Conservation (phyloP, 2,329 filamentous ascomycete species). For the Aspergillus versicolor region DNA sequence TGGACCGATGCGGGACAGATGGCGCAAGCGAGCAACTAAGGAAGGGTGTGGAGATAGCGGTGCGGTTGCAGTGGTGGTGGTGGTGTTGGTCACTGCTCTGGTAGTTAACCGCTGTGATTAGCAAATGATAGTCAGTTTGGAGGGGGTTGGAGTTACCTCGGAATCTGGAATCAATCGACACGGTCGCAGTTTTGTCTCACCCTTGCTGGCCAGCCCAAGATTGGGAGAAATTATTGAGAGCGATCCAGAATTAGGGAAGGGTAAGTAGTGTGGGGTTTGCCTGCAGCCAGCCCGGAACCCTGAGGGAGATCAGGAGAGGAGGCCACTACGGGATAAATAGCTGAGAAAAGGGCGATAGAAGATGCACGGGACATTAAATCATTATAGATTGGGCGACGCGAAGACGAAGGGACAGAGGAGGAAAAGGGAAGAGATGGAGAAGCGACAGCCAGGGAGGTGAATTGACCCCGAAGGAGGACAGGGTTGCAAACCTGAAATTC, state of each 20-base stretch:
- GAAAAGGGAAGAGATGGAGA: background rate
- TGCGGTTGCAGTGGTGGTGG: conserved; percentile 1
- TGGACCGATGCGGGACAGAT: conserved; percentile 28
- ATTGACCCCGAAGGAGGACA: background rate
- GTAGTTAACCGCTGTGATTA: conserved; percentile 8
- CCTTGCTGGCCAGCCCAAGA: conserved; percentile 18
- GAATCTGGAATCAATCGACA: background rate
- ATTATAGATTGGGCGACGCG: background rate
- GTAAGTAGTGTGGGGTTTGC: conserved; percentile 23
- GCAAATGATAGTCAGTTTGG: background rate
- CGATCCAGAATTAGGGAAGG: conserved; percentile 13
- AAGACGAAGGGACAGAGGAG: conserved; percentile 12
- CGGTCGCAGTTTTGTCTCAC: conserved; percentile 3
- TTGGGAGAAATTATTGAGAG: conserved; percentile 6
- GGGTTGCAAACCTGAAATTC: conserved; percentile 12
- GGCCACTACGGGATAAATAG: background rate
- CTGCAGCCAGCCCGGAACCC: conserved; percentile 30
- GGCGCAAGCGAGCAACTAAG: conserved; percentile 27
- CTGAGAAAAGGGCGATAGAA: background rate
- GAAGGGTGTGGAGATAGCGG: conserved; percentile 19
- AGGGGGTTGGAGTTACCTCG: background rate
- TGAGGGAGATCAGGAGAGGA: conserved; percentile 6
- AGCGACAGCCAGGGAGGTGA: background rate
- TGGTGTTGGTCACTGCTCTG: conserved; percentile 11
- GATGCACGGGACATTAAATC: conserved; percentile 7